Evolutionary conservation across 202 grass and related monocot genomes (phyloP).

Genomic region (Carex arenaria): DNA sequence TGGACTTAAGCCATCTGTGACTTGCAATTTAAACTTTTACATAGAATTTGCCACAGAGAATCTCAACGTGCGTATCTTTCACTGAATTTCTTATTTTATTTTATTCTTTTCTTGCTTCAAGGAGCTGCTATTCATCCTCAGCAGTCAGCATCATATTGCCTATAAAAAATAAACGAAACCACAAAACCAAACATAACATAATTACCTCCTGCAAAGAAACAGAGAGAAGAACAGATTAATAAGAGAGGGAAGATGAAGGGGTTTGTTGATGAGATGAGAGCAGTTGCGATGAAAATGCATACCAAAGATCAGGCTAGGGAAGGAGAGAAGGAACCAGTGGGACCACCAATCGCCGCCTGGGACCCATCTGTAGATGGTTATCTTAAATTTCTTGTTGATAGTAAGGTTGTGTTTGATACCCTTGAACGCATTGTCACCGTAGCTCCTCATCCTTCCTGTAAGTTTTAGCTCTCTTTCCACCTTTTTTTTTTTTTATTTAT

Average conservation of each 20-base stretch:
- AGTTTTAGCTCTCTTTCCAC: constrained; percentile 19
- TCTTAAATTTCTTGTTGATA: constrained; percentile 82
- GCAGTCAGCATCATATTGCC: neutral
- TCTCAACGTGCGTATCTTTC: neutral
- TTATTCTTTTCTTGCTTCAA: neutral
- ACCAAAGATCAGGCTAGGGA: constrained; percentile 69
- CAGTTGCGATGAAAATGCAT: constrained; percentile 81
- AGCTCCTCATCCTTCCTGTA: constrained; percentile 56
- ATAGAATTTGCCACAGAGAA: constrained; percentile 3
- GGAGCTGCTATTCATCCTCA: neutral
- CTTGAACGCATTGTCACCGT: constrained; percentile 58
- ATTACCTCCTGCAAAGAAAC: neutral
- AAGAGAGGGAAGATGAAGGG: constrained; percentile 33
- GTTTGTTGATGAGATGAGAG: constrained; percentile 84
- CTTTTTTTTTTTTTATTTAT: neutral
- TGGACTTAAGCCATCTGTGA: neutral
- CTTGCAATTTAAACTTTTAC: neutral
- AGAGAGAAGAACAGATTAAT: neutral
- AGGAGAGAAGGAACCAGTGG: constrained; percentile 64
- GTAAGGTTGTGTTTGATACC: constrained; percentile 60
- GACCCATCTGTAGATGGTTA: constrained; percentile 52
- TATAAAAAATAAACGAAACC: neutral
- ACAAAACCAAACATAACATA: neutral
- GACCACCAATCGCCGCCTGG: constrained; percentile 54
- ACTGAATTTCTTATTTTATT: no score